Evolutionary conservation across 177 flowering plant species (phyloP).

Genomic region (Vitis hybrid): DNA sequence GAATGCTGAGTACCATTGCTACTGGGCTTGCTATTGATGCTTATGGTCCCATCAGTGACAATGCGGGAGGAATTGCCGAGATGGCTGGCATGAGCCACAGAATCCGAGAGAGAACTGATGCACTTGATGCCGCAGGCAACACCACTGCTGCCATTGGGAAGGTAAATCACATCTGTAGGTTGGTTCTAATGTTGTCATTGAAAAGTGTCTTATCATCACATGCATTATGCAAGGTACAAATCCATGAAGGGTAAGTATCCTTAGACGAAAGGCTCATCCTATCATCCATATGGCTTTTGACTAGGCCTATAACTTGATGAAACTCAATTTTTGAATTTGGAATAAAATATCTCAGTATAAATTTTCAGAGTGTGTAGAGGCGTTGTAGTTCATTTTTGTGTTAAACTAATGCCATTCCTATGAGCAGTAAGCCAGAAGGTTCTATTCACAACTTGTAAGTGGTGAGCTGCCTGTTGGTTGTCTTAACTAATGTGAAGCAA

Average conservation of each 20-base stretch:
- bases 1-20: slow-evolving; percentile 80
- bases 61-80: slow-evolving; percentile 82
- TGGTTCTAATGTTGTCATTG: too few species aligned
- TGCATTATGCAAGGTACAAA: too few species aligned
- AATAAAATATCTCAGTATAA: neutral
- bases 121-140: slow-evolving; percentile 82
- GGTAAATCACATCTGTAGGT: slow-evolving; percentile 29
- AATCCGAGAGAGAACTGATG: slow-evolving; percentile 79
- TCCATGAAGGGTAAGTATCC: too few species aligned
- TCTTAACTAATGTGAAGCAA: too few species aligned
- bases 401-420: neutral
- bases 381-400: neutral
- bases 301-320: neutral
- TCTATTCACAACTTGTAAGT: too few species aligned
- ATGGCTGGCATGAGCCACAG: slow-evolving; percentile 87
- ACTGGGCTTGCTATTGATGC: slow-evolving; percentile 83
- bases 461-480: too few species aligned
- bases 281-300: neutral
- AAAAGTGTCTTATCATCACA: too few species aligned
- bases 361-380: neutral
- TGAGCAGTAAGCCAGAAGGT: neutral
- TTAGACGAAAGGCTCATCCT: too few species aligned
- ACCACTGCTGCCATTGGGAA: slow-evolving; percentile 86
- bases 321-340: neutral
- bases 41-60: slow-evolving; percentile 79